A percentile compares a stretch with the other conserved stretches of the same genome.
Conservation (phyloP, 139 green algal genomes). For the Tetraselmis chui region DNA sequence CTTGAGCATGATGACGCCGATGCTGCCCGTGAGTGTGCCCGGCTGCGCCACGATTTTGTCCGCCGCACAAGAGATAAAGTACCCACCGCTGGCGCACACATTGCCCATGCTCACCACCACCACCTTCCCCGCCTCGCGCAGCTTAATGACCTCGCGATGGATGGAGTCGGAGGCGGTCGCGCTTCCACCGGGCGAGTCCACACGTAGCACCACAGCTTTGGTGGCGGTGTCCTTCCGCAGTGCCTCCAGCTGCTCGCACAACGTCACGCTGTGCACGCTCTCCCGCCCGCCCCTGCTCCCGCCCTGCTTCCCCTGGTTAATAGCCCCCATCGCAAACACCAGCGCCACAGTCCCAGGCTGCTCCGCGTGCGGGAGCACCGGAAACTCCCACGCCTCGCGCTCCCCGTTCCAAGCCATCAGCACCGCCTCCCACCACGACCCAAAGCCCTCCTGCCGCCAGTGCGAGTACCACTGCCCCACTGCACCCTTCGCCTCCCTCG, state of each 20-base stretch:
- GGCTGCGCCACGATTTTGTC: conserved; percentile 9
- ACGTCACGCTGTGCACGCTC: background rate
- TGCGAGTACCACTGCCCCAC: conserved; percentile 9
- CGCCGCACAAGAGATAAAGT: conserved; percentile 9
- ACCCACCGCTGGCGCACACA: conserved; percentile 10
- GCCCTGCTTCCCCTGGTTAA: conserved; percentile 22
- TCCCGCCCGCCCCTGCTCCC: background rate
- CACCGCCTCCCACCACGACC: background rate
- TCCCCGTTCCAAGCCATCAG: conserved; percentile 5
- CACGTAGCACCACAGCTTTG: conserved; percentile 18
- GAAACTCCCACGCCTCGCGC: background rate
- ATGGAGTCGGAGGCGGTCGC: conserved; percentile 5
- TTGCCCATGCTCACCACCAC: conserved; percentile 18
- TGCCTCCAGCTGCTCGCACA: conserved; percentile 17
- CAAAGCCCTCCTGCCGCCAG: conserved; percentile 3
- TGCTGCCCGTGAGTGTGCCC: conserved; percentile 13
- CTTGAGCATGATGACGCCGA: conserved; percentile 27
- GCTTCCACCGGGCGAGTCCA: conserved; percentile 14
- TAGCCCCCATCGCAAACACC: conserved; percentile 21
- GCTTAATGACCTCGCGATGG: background rate
- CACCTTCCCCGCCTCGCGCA: background rate
- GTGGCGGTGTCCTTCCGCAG: conserved; percentile 25
- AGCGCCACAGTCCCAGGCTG: conserved; percentile 14
- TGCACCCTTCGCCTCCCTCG: background rate
- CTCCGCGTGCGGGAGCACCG: background rate